Percentiles rank a stretch among this genome's conserved stretches.
Conservation (phyloP, 139 green algal species). For the Microglena sp. region DNA sequence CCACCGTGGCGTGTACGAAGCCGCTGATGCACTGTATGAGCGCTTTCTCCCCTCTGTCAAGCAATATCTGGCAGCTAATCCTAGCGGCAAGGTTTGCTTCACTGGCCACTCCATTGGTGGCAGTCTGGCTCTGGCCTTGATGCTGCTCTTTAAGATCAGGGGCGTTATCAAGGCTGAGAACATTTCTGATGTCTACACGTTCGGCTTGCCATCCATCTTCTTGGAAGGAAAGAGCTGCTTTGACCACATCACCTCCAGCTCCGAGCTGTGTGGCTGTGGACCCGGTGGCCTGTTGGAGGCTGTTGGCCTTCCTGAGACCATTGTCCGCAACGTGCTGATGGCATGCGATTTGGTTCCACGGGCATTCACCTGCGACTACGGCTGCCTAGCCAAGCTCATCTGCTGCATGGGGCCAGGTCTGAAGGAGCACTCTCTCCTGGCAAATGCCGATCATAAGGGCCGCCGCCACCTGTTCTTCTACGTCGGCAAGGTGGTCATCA, state of each 20-base stretch:
- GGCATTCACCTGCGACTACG: no score
- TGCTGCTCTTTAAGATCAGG: slow-evolving; percentile 75
- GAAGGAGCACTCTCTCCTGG: slow-evolving; percentile 67
- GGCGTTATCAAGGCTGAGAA: slow-evolving; percentile 49
- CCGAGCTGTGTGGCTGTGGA: background rate
- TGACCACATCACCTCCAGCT: background rate
- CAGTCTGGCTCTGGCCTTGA: slow-evolving; percentile 68
- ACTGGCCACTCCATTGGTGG: slow-evolving; percentile 95
- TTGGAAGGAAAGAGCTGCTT: slow-evolving; percentile 52
- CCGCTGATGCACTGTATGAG: slow-evolving; percentile 75
- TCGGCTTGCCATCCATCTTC: slow-evolving; percentile 82
- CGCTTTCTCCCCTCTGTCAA: slow-evolving; percentile 78
- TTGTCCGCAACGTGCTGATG: no score
- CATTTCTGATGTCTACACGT: slow-evolving; percentile 77
- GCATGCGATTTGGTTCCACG: no score
- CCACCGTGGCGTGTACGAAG: slow-evolving; percentile 89
- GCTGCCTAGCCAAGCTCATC: no score
- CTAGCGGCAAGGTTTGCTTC: no score
- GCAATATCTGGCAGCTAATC: no score
- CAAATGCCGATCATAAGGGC: background rate
- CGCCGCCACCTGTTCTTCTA: slow-evolving; percentile 29
- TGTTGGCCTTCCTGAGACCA: slow-evolving; percentile 12
- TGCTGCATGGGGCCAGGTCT: slow-evolving; percentile 50
- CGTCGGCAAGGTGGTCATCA: slow-evolving; percentile 57
- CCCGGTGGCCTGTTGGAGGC: background rate